A percentile compares a stretch with the other conserved stretches of the same genome.
These are phyloP conservation scores for Penicillium hordei DNA, from an alignment of 2,329 filamentous ascomycete genomes.

Conservation along the genomic window DNA sequence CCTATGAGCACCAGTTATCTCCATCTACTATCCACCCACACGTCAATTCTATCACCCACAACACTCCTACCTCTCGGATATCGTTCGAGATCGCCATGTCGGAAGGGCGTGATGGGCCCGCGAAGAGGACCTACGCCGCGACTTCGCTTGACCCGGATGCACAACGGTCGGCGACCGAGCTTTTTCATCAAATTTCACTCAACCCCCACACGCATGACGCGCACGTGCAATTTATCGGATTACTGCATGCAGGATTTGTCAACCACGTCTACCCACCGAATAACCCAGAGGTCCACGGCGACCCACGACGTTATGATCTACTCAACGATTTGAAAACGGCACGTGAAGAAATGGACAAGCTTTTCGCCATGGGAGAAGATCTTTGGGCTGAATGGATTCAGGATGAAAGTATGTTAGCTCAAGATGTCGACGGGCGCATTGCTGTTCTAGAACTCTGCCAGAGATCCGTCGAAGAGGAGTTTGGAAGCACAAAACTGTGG, in stretches of 20 bases:
- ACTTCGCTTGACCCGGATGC: conserved; percentile 44
- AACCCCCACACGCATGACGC: conserved; percentile 50
- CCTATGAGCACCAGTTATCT: conserved; percentile 45
- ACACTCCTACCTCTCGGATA: conserved; percentile 42
- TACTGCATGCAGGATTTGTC: conserved; percentile 49
- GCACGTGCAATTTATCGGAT: conserved; percentile 48
- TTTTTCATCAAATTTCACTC: conserved; percentile 45
- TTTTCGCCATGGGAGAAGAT: conserved; percentile 63
- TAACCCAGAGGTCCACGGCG: conserved; percentile 45
- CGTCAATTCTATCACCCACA: conserved; percentile 39
- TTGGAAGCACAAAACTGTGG: conserved; percentile 62
- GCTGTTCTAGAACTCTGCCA: conserved; percentile 60
- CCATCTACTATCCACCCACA: conserved; percentile 44
- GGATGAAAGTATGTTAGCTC: conserved; percentile 60
- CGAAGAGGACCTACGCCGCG: conserved; percentile 42
- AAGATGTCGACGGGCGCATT: conserved; percentile 57
- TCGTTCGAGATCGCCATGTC: conserved; percentile 49
- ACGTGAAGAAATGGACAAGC: conserved; percentile 60
- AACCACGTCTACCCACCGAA: conserved; percentile 49
- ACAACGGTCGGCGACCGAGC: conserved; percentile 42
- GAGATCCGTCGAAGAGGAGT: conserved; percentile 61
- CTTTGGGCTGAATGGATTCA: conserved; percentile 64
- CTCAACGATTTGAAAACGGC: conserved; percentile 49
- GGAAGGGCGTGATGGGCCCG: conserved; percentile 40
- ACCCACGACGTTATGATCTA: conserved; percentile 48